Evolutionary conservation across 441 rosid genomes (phyloP).

Genomic region (Erodium moschatum): DNA sequence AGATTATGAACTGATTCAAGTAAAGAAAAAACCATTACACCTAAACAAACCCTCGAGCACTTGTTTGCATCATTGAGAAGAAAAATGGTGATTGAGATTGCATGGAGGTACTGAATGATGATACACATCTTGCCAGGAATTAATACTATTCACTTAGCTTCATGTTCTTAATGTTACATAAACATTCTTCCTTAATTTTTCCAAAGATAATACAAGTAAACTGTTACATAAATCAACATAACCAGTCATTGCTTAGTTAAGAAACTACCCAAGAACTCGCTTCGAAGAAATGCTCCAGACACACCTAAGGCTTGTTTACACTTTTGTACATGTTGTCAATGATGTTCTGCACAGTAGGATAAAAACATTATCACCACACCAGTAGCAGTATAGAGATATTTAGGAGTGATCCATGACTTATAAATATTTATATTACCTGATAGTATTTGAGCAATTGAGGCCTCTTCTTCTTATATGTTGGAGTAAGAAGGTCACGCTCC

Average conservation of each 20-base stretch:
- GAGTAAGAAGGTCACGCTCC: constrained; percentile 83
- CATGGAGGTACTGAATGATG: too few relatives aligned
- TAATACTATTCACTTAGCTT: background rate
- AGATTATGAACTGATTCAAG: too few relatives aligned
- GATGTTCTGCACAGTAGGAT: constrained; percentile 31
- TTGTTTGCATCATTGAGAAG: too few relatives aligned
- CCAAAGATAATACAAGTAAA: background rate
- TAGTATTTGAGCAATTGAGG: constrained; percentile 80
- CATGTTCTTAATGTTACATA: background rate
- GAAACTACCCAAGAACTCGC: background rate
- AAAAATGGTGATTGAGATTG: too few relatives aligned
- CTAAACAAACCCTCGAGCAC: too few relatives aligned
- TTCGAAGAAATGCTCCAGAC: constrained; percentile 10
- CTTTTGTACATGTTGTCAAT: constrained; percentile 70
- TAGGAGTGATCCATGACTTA: too few relatives aligned
- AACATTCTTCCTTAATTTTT: background rate
- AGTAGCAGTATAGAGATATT: background rate
- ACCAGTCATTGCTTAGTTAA: background rate
- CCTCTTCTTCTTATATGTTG: constrained; percentile 90
- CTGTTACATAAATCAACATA: background rate
- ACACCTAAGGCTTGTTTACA: constrained; percentile 35
- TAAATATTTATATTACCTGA: constrained; percentile 32
- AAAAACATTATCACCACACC: background rate
- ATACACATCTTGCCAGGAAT: background rate
- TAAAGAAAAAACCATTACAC: too few relatives aligned